A percentile compares a stretch with the other conserved stretches of the same genome.
phyloP scores from a whole-genome alignment of 352 stramenopile genomes.

The Pythium biforme region DNA sequence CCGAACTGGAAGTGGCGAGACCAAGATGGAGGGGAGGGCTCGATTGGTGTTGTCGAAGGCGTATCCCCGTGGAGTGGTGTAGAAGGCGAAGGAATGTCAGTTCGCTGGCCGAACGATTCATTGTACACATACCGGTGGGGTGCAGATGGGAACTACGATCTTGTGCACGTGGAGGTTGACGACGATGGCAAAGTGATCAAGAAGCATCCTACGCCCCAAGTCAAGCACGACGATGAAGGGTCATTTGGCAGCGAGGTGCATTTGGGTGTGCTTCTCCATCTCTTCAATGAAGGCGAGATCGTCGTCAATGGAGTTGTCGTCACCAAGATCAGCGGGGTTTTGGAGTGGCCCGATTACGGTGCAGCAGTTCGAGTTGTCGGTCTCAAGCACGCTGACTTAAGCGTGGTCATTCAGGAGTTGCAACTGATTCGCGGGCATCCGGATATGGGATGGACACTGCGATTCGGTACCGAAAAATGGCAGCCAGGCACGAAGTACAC shows the following conservation, averaged over 20 bases:
- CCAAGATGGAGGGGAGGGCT: constrained; percentile 86
- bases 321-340: constrained; percentile 51
- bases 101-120: constrained; percentile 86
- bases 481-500: constrained; percentile 85
- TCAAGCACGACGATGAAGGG: constrained; percentile 70
- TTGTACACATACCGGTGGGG: constrained; percentile 89
- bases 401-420: constrained; percentile 75
- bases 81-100: constrained; percentile 87
- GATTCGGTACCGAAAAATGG: constrained; percentile 87
- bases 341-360: constrained; percentile 86
- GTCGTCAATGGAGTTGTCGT: not conserved
- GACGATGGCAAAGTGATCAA: constrained; percentile 72
- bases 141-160: constrained; percentile 84
- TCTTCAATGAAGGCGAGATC: constrained; percentile 36
- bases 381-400: constrained; percentile 46
- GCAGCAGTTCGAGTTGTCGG: constrained; percentile 72
- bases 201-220: constrained; percentile 66
- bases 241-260: constrained; percentile 75
- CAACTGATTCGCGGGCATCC: constrained; percentile 77
- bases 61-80: constrained; percentile 87
- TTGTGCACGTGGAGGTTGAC: constrained; percentile 84
- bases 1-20: constrained; percentile 90
- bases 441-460: constrained; percentile 85
- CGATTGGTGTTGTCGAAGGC: constrained; percentile 76
- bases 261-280: constrained; percentile 73